phyloP scores from a whole-genome alignment of 257 asterid genomes.

The Primulina huaijiensis region DNA sequence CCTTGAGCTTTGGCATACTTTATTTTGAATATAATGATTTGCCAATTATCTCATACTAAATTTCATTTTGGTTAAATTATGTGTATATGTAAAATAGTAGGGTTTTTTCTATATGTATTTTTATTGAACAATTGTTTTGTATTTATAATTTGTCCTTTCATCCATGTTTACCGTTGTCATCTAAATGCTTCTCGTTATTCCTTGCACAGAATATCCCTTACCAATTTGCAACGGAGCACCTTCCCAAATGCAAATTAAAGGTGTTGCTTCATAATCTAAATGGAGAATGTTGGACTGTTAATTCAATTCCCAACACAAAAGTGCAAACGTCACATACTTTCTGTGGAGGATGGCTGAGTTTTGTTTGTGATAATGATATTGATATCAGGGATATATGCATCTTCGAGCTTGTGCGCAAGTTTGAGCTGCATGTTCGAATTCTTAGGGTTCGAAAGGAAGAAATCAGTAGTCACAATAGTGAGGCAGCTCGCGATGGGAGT shows the following conservation, averaged over 20 bases:
- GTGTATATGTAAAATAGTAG: neutral
- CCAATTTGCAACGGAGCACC: slow-evolving; percentile 80
- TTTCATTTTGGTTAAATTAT: neutral
- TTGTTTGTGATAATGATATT: slow-evolving; percentile 78
- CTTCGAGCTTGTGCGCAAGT: slow-evolving; percentile 72
- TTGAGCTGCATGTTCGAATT: slow-evolving; percentile 69
- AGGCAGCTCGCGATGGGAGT: slow-evolving; percentile 37
- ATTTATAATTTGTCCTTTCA: neutral
- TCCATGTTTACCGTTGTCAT: slow-evolving; percentile 12
- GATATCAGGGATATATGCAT: slow-evolving; percentile 78
- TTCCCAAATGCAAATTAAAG: slow-evolving; percentile 81
- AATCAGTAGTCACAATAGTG: slow-evolving; percentile 40
- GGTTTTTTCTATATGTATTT: neutral
- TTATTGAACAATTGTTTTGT: neutral
- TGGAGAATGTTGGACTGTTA: slow-evolving; percentile 84
- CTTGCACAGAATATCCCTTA: slow-evolving; percentile 72
- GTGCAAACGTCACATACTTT: slow-evolving; percentile 90
- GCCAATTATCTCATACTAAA: neutral
- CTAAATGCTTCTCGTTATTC: slow-evolving; percentile 25
- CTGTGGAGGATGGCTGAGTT: slow-evolving; percentile 95
- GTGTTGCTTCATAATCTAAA: slow-evolving; percentile 66
- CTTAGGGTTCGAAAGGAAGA: slow-evolving; percentile 68
- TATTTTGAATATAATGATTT: slow-evolving; percentile 2
- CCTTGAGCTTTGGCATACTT: slow-evolving; percentile 19
- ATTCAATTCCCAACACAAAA: slow-evolving; percentile 81